Conservation (phyloP, 352 stramenopile genomes). For the Phytophthora niederhauseri region DNA sequence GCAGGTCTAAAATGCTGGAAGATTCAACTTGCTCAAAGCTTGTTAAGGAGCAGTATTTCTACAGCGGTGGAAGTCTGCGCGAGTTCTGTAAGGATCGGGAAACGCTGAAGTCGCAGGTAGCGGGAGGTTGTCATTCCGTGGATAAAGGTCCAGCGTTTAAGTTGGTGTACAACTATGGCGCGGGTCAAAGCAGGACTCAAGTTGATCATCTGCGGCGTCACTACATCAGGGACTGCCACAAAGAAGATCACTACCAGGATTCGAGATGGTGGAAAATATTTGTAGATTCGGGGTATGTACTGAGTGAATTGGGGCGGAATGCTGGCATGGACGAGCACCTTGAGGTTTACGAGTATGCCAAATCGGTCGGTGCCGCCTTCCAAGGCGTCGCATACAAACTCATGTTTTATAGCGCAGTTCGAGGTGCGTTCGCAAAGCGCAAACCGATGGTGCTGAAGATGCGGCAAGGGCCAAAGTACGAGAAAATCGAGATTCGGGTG, state of each 20-base stretch:
- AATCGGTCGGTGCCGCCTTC: constrained; percentile 14
- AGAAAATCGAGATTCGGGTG: constrained; percentile 20
- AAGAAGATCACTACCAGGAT: constrained; percentile 18
- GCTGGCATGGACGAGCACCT: constrained; percentile 2
- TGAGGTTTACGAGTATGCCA: not conserved
- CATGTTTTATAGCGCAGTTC: constrained; percentile 21
- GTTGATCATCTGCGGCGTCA: constrained; percentile 28
- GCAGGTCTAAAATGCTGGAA: too few relatives aligned
- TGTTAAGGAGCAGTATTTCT: constrained; percentile 30
- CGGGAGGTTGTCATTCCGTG: constrained; percentile 3
- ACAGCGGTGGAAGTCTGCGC: constrained; percentile 33
- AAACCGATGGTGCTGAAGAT: constrained; percentile 26
- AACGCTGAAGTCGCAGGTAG: not conserved
- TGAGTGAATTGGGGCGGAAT: constrained; percentile 16
- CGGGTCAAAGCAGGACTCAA: constrained; percentile 4
- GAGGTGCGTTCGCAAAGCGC: constrained; percentile 12
- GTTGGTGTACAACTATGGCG: constrained; percentile 23
- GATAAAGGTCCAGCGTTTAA: not conserved
- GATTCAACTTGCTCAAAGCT: constrained; percentile 16
- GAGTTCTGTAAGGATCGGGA: constrained; percentile 20
- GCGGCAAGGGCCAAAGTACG: constrained; percentile 19
- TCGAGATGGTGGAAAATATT: constrained; percentile 5
- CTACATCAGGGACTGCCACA: constrained; percentile 21
- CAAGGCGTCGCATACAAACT: constrained; percentile 13
- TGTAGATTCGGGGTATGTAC: constrained; percentile 25